A percentile compares a stretch with the other conserved stretches of the same genome.
Evolutionary conservation across 2,329 filamentous ascomycete species (phyloP).

Genomic region (Coccinonectria pachysandricola): DNA sequence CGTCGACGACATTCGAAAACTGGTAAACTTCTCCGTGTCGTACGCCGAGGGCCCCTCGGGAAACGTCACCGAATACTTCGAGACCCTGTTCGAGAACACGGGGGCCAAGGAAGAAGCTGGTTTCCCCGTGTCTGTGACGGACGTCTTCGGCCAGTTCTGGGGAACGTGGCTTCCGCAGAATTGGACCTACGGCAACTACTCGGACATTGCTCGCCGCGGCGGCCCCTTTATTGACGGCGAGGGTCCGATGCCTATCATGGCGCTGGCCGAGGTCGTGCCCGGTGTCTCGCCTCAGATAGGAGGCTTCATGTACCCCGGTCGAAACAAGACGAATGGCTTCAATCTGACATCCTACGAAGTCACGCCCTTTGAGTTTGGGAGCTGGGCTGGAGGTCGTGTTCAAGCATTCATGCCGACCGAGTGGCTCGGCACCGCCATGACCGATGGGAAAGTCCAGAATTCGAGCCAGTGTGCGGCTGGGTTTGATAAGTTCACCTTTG

Average conservation of each 20-base stretch:
- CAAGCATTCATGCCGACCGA: constrained; percentile 20
- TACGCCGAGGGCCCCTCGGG: constrained; percentile 10
- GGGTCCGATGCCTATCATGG: constrained; percentile 20
- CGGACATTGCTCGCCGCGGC: constrained; percentile 9
- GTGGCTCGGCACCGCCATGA: constrained; percentile 21
- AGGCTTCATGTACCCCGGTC: constrained; percentile 18
- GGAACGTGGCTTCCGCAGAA: constrained; percentile 12
- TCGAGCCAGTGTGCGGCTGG: constrained; percentile 18
- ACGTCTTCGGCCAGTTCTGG: constrained; percentile 21
- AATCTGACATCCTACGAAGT: constrained; percentile 24
- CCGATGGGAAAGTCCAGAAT: constrained; percentile 15
- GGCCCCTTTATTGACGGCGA: constrained; percentile 11
- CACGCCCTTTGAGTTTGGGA: constrained; percentile 23
- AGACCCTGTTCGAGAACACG: constrained; percentile 10
- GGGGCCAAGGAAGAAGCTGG: constrained; percentile 15
- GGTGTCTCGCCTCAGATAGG: constrained; percentile 18
- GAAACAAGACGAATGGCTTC: constrained; percentile 17
- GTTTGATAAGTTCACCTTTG: constrained; percentile 21
- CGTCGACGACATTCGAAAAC: constrained; percentile 6
- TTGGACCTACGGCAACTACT: constrained; percentile 12
- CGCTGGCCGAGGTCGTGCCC: constrained; percentile 18
- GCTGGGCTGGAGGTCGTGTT: constrained; percentile 19
- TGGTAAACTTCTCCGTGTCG: constrained; percentile 13
- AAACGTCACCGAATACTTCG: constrained; percentile 8
- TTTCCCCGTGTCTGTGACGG: constrained; percentile 16